Base-by-base conservation (phyloP, 208 protist genomes). In the Acanthamoeba lenticulata region DNA sequence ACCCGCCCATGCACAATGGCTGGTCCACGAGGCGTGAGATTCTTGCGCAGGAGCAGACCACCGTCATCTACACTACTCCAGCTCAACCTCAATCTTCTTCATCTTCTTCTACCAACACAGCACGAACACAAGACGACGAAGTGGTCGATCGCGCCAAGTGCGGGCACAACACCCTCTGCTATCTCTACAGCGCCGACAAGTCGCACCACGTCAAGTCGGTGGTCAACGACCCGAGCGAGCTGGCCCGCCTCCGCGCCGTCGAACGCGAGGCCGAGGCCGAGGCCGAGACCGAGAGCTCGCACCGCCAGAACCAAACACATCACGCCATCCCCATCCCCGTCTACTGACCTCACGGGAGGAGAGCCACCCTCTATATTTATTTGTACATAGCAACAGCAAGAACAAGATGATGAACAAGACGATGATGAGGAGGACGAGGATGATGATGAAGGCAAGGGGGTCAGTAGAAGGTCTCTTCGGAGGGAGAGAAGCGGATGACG, bases 61-160 rank as follows among this genome's bases (percentile, higher is more conserved):
- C 9, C 34, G 29, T 36, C 2, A 67, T 29, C 57, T 32, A 36
- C n/a, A n/a, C 57, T 79, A 19, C 69, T 36, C 34, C 36, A n/a
- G 69, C 65, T 74, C 65, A 6, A 45, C 36, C 17, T 45, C 32
- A 79, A 34, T 29, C 9, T 38, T 7, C 65, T 38, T n/a, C 69
- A 11, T 32, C 74, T 32, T 85, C 44, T 52, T 85, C 40, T n/a
- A n/a, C n/a, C n/a, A n/a, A n/a, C n/a, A n/a, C n/a, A n/a, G n/a
- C n/a, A n/a, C n/a, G n/a, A n/a, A n/a, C 55, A 21, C 1, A 11
- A 15, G 57, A 29, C n/a, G 15, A 36, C 0, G 57, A 29, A 67
- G 57, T 67, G 57, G 57, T n/a, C n/a, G n/a, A n/a, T n/a, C n/a
- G n/a, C n/a, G n/a, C 57, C 57, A 79, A 79, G 69, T 79, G 69